A percentile compares a stretch with the other conserved stretches of the same genome.
Evolutionary conservation across 768 basidiomycete species (phyloP).

Genomic region (Rhizopogon sp.): DNA sequence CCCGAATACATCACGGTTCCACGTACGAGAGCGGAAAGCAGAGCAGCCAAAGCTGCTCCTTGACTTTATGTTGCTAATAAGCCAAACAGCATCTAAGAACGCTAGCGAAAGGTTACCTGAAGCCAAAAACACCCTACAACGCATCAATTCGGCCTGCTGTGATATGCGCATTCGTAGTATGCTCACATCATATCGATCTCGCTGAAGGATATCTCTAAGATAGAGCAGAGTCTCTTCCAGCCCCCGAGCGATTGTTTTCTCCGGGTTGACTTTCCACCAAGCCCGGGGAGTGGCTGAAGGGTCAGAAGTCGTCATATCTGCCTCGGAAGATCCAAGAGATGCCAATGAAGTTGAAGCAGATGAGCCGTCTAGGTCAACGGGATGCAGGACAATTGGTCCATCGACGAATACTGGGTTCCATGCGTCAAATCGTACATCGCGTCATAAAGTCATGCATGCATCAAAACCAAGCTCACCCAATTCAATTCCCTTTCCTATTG

Average conservation of each 20-base stretch:
- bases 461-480: constrained; percentile 38
- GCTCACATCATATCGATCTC: constrained; percentile 63
- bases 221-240: constrained; percentile 51
- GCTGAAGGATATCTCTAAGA: constrained; percentile 53
- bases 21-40: constrained; percentile 66
- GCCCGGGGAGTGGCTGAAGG: constrained; percentile 54
- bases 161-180: neutral
- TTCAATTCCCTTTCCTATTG: constrained; percentile 60
- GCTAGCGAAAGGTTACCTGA: constrained; percentile 45
- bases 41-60: constrained; percentile 70
- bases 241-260: constrained; percentile 47
- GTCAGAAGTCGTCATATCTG: constrained; percentile 31
- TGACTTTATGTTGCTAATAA: constrained; percentile 41
- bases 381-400: constrained; percentile 61
- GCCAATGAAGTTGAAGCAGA: constrained; percentile 22
- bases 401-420: constrained; percentile 60
- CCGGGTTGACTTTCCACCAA: constrained; percentile 64
- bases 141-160: neutral
- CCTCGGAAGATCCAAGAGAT: constrained; percentile 37
- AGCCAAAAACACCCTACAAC: constrained; percentile 70
- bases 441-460: neutral
- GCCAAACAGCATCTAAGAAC: neutral
- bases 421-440: neutral
- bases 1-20: neutral
- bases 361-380: constrained; percentile 49